phyloP scores from a whole-genome alignment of 257 asterid genomes.

The Oldenlandia corymbosa region DNA sequence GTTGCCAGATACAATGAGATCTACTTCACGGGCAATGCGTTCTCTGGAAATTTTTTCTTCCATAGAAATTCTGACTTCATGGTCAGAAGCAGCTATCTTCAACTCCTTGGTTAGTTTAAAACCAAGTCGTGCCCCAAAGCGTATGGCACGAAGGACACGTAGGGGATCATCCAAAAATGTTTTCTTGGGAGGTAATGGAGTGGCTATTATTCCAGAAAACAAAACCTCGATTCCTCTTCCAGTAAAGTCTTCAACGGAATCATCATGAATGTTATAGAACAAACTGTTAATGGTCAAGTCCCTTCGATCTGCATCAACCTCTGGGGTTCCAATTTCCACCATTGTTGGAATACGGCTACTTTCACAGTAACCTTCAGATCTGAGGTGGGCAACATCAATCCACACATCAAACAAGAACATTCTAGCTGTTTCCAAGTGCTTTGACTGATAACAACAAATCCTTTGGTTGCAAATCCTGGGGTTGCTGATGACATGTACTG shows the following conservation, averaged over 20 bases:
- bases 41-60: conserved; percentile 87
- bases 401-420: conserved; percentile 74
- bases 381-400: conserved; percentile 92
- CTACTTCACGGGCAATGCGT: conserved; percentile 87
- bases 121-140: conserved; percentile 90
- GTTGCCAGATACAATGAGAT: conserved; percentile 85
- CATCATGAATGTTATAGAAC: conserved; percentile 81
- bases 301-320: conserved; percentile 88
- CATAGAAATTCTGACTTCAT: conserved; percentile 68
- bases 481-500: conserved; percentile 48
- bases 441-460: conserved; percentile 76
- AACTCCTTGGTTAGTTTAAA: conserved; percentile 71
- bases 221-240: conserved; percentile 73
- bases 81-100: conserved; percentile 73
- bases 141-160: conserved; percentile 94
- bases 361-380: conserved; percentile 84
- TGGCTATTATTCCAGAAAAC: conserved; percentile 75
- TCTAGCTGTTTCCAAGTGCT: conserved; percentile 96
- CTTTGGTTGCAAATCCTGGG: conserved; percentile 59
- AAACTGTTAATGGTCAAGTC: conserved; percentile 96
- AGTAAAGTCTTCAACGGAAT: conserved; percentile 84
- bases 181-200: conserved; percentile 90
- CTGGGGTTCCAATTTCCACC: conserved; percentile 83
- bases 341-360: conserved; percentile 87
- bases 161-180: conserved; percentile 95